Evolutionary conservation across 768 basidiomycete genomes (phyloP), one percentile per base, ranked within the genome.

Genomic region (Suillus lakei): DNA sequence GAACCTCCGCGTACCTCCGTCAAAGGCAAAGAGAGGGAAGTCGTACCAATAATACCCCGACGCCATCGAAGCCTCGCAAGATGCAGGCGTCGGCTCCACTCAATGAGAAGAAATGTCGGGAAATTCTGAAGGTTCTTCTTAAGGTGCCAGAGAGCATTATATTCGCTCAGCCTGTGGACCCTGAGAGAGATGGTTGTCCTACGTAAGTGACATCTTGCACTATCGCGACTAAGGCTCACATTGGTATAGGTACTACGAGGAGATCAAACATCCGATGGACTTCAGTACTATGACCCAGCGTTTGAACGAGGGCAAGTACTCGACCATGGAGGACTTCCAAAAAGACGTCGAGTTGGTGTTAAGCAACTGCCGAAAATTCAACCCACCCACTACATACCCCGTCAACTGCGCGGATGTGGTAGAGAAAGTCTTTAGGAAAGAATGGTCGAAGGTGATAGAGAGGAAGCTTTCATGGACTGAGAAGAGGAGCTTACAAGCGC

Each of bases 241-340:
- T 51, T 67, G 66, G 21, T 38, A 21, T 70, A 98, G 95, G 23
- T 99, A 99, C 76, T 88, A 92, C 66, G 88, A 96, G 5, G 97
- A 98, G 78, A 97, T 99, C 73, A 79, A 86, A 66, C 80, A 91
- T 68, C 97, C 97, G 7, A 98, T 98, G 97, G 96, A 98, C 78
- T 89, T 98, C 61, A 87, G 87, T 10, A 97, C 96, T 2, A 92
- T 98, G 69, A 76, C 76, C 16, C 79, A 82, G 44, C 94, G 92
- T 72, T 79, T 98, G 66, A 82, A 84, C 44, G 80, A 85, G 60
- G 86, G 83, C 58, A 81, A 85, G 71, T 99, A 99, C 74, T 69
- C 79, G 15, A 90, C 86, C 2, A 93, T 96, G 90, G 94, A 92
- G 60, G 87, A 89, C 0, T 91, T 99, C 66, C 87, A 84, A 63